These are phyloP conservation scores for Poterioochromonas sp. DNA, from an alignment of 352 stramenopile species.

Conservation along the genomic window DNA sequence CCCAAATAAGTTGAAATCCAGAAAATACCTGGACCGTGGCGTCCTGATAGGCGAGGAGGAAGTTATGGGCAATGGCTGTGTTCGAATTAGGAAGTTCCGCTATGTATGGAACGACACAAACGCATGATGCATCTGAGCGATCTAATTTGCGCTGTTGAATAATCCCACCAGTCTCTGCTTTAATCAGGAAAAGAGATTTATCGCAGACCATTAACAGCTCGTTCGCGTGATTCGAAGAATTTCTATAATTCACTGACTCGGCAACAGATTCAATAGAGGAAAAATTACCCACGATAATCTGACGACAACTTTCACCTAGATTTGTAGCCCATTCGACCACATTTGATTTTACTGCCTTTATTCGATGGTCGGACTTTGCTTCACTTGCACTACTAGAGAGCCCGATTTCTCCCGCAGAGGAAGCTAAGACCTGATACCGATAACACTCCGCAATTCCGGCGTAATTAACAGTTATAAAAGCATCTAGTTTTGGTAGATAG, in stretches of 20 bases:
- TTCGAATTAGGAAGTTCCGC: not conserved
- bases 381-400: not conserved
- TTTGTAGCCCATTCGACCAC: conserved; percentile 10
- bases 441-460: conserved; percentile 74
- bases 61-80: conserved; percentile 49
- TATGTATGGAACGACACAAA: not conserved
- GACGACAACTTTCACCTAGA: conserved; percentile 1
- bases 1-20: conserved; percentile 66
- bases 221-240: not conserved
- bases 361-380: not conserved
- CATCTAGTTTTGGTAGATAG: conserved; percentile 65
- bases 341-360: not conserved
- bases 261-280: not conserved
- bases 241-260: not conserved
- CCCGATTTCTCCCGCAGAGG: not conserved
- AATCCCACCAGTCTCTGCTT: not conserved
- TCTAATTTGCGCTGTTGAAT: conserved; percentile 15
- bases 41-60: conserved; percentile 61
- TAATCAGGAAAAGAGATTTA: conserved; percentile 16
- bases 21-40: conserved; percentile 66
- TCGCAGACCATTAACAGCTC: conserved; percentile 9
- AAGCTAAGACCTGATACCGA: conserved; percentile 58
- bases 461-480: conserved; percentile 63
- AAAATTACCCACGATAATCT: not conserved
- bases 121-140: conserved; percentile 1